Base-by-base conservation (phyloP, 1,139 yeast genomes). In the Sugiyamaella xylanicola region DNA sequence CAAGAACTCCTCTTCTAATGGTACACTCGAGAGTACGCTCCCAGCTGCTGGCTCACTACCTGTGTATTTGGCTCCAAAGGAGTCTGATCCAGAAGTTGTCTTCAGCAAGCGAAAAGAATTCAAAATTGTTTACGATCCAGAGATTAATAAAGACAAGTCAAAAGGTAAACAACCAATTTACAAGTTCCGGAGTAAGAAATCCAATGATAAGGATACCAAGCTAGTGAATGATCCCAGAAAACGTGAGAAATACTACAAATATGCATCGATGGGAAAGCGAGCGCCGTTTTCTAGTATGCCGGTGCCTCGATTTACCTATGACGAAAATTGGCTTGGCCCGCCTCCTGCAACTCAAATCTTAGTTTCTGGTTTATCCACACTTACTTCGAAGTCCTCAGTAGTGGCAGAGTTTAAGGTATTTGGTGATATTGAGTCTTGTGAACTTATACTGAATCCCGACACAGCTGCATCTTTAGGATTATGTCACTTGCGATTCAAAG, bases 401-500 rank as follows among this genome's bases (percentile, higher is more conserved):
- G 69, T 74, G 35, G 74, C 80, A 52, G 85, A 85, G 59, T 83
- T 90, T 59, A 76, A 77, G 44, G 73, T 79, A 37, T 87, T 77
- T 70, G 97, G 97, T 2, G 80, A 79, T 11, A 69, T 85, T 2
- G 71, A 74, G 4, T 83, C 81, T 43, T 74, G 87, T 55, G 82
- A 82, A 59, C 77, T 84, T 58, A 75, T 85, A 19, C 81, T 80
- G 59, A 95, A 92, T 66, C 90, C 95, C 0, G 76, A 77, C 17
- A 84, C 87, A 53, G 96, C 92, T 2, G 87, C 86, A 20, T 93
- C 96, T 0, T 71, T 91, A 51, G 95, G 96, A 2, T 75, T 90
- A 35, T 87, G 87, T 46, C 74, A 83, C 19, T 76, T 90, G 54
- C 76, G 79, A 56, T 91, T 81, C 71, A 83, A 78, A 56, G 92